Percentiles rank a stretch among this genome's conserved stretches.
Conservation (phyloP, 331 rosid genomes). For the Prunus yedoensis region DNA sequence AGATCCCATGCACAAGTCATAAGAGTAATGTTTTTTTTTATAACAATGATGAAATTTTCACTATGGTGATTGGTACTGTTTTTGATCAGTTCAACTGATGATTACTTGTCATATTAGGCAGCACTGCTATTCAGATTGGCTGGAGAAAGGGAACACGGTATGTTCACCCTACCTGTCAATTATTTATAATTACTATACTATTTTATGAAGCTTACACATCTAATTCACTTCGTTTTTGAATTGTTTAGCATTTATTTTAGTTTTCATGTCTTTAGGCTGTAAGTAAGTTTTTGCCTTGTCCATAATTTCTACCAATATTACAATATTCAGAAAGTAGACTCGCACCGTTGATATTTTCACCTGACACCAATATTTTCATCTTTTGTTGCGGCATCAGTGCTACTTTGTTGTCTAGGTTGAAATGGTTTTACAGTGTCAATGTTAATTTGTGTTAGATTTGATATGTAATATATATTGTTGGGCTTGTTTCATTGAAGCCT, state of each 20-base stretch:
- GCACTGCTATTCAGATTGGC: conserved; percentile 91
- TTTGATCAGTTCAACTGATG: conserved; percentile 31
- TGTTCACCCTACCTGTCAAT: conserved; percentile 11
- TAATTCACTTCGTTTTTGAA: not conserved
- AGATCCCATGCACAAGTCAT: conserved; percentile 98
- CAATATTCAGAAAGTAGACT: not conserved
- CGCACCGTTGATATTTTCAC: not conserved
- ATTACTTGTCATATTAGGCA: conserved; percentile 58
- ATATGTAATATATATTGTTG: not conserved
- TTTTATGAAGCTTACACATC: not conserved
- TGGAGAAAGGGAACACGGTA: conserved; percentile 84
- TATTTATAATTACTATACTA: not conserved
- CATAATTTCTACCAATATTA: not conserved
- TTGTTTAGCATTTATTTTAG: not conserved
- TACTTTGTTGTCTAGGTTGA: not conserved
- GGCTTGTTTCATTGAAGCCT: not conserved
- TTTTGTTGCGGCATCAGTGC: not conserved
- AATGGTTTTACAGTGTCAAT: not conserved
- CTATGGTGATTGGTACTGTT: not conserved
- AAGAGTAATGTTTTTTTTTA: conserved; percentile 52
- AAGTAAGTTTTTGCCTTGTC: not conserved
- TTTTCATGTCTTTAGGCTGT: not conserved
- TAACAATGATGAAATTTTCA: conserved; percentile 13
- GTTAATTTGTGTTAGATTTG: conserved; percentile 1
- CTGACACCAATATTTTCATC: not conserved